phyloP scores from a whole-genome alignment of 441 rosid genomes.

The Mallotus japonicus region DNA sequence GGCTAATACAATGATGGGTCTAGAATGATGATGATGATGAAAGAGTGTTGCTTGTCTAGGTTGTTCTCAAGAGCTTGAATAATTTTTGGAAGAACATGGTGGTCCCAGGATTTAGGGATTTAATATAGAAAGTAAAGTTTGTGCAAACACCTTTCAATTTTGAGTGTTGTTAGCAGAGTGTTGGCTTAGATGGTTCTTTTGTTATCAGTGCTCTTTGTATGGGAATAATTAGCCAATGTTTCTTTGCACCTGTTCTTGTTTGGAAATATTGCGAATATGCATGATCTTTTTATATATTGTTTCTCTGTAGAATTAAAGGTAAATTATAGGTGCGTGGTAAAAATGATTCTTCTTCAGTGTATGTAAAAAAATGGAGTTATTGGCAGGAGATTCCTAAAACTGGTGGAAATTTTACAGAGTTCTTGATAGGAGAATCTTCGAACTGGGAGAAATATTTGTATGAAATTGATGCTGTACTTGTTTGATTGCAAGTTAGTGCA shows the following conservation, averaged over 20 bases:
- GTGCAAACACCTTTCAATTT: conserved; percentile 17
- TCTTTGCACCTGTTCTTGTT: neutral
- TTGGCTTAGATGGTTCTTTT: conserved; percentile 10
- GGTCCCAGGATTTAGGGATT: conserved; percentile 20
- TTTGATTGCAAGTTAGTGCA: no score
- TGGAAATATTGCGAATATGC: neutral
- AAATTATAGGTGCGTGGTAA: no score
- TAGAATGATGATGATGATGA: conserved; percentile 27
- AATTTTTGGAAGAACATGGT: conserved; percentile 25
- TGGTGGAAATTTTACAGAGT: no score
- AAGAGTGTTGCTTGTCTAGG: conserved; percentile 11
- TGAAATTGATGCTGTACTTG: no score
- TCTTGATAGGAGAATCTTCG: no score
- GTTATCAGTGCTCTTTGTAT: conserved; percentile 5
- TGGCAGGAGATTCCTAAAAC: no score
- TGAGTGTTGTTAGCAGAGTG: conserved; percentile 25
- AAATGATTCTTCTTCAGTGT: no score
- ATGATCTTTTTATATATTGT: neutral
- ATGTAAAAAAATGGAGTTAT: no score
- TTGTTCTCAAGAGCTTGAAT: conserved; percentile 24
- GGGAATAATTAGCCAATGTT: conserved; percentile 16
- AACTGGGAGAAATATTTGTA: no score
- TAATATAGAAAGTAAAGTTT: conserved; percentile 4
- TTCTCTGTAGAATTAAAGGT: no score
- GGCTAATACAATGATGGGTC: conserved; percentile 33